A percentile compares a stretch with the other conserved stretches of the same genome.
phyloP scores from a whole-genome alignment of 2,329 filamentous ascomycete species.

The Teratosphaeria viscida region DNA sequence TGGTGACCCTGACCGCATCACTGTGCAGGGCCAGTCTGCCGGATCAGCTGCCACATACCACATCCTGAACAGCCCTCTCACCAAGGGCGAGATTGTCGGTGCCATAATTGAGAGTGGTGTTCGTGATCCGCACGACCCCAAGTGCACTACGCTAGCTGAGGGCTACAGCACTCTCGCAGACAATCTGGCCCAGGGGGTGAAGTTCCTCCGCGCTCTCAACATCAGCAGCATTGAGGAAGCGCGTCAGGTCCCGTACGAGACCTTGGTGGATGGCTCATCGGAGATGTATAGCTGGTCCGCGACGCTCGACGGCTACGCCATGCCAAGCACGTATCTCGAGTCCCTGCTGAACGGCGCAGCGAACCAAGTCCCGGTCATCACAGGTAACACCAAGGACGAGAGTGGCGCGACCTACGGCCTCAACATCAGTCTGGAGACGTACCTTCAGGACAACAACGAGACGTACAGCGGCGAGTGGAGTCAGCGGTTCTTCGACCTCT shows the following conservation, averaged over 20 bases:
- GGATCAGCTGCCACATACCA: constrained; percentile 14
- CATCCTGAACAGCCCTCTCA: background rate
- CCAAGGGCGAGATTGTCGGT: background rate
- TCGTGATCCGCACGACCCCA: background rate
- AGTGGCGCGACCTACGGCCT: background rate
- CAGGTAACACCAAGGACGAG: background rate
- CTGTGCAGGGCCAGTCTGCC: constrained; percentile 38
- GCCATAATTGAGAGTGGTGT: background rate
- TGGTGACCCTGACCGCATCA: constrained; percentile 37
- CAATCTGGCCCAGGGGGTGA: background rate
- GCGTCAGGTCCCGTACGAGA: background rate
- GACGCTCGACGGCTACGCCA: background rate
- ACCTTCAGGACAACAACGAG: background rate
- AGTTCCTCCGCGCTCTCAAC: background rate
- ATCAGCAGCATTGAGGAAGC: background rate
- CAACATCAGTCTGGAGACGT: background rate
- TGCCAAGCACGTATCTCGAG: background rate
- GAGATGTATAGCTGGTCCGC: background rate
- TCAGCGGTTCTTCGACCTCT: background rate
- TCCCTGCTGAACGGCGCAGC: background rate
- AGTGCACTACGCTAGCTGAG: background rate
- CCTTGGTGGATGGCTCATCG: background rate
- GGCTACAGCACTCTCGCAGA: background rate
- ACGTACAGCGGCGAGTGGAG: background rate
- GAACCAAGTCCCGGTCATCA: background rate